Base-by-base conservation (phyloP, 208 protist species). In the Leptomonas pyrrhocoris region DNA sequence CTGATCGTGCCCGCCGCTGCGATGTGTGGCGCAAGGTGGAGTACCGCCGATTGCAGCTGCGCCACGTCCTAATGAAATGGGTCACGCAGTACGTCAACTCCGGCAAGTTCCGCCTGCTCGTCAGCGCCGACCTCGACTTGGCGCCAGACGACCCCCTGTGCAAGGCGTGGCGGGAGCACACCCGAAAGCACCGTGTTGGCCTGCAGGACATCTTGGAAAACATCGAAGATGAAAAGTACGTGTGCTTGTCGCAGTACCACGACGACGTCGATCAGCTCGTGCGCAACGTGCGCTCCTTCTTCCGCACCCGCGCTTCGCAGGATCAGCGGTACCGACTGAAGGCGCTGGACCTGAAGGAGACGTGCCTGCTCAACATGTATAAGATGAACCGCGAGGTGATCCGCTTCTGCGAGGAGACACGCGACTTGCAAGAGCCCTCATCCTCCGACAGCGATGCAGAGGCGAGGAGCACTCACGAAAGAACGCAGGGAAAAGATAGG, bases 241-340 rank as follows among this genome's bases (percentile, higher is more conserved):
- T 78, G 13, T 86, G 87, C 60, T 72, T 96, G n/a, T 96, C 91
- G 5, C 85, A 93, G 78, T 96, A 91, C 69, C 72, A 91, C 77
- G 86, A 93, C 60, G 91, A 96, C 65, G 77, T 96, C 31, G 89
- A 96, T 46, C 66, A 74, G 57, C 69, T 96, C 48, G 84, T 90
- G 30, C 79, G 77, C 48, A 94, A 93, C 68, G 85, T 96, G 38
- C 84, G 89, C 25, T 80, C 74, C 25, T 96, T 96, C 71, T 96
- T 96, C 59, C 72, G 79, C 46, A 87, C 87, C 0, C 80, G 88
- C 15, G 78, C 80, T 48, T 25, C 68, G 15, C 40, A 60, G 36
- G 85, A 92, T 43, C 79, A 87, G 64, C 77, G 81, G 13, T 92
- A 94, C 65, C 84, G 91, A 15, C 69, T 83, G 50, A 81, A 83